phyloP scores from a whole-genome alignment of 148 eudicot genomes.

The Rhododendron vialii region DNA sequence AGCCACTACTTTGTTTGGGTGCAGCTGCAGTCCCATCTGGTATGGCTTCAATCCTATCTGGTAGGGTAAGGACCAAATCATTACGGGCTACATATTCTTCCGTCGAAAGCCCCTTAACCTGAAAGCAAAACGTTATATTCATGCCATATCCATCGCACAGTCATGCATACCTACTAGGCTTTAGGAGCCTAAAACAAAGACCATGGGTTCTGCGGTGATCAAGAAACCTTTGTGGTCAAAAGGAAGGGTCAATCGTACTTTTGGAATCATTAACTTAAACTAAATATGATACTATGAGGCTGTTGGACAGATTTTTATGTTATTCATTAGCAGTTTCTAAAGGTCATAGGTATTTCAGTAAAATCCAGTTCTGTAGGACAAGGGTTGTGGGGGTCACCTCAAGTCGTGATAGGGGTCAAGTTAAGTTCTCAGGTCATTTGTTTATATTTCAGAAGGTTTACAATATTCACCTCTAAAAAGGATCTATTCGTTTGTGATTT shows the following conservation, averaged over 20 bases:
- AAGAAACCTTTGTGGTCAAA: background rate
- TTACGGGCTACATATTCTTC: slow-evolving; percentile 87
- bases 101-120: slow-evolving; percentile 90
- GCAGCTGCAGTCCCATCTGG: slow-evolving; percentile 88
- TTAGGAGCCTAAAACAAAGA: background rate
- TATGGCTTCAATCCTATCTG: slow-evolving; percentile 82
- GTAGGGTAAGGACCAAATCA: slow-evolving; percentile 86
- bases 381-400: background rate
- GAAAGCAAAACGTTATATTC: slow-evolving; percentile 17
- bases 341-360: background rate
- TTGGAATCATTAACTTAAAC: background rate
- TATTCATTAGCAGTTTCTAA: background rate
- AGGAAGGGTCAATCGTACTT: background rate
- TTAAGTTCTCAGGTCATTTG: background rate
- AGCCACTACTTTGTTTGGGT: slow-evolving; percentile 74
- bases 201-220: background rate
- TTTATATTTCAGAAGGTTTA: background rate
- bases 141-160: background rate
- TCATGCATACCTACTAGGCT: background rate
- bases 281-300: background rate
- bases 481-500: background rate
- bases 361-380: background rate
- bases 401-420: background rate
- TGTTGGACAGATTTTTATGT: background rate
- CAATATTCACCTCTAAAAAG: background rate